phyloP scores from a whole-genome alignment of 1,284 basidiomycete species.

The Veloboletus limbatus region DNA sequence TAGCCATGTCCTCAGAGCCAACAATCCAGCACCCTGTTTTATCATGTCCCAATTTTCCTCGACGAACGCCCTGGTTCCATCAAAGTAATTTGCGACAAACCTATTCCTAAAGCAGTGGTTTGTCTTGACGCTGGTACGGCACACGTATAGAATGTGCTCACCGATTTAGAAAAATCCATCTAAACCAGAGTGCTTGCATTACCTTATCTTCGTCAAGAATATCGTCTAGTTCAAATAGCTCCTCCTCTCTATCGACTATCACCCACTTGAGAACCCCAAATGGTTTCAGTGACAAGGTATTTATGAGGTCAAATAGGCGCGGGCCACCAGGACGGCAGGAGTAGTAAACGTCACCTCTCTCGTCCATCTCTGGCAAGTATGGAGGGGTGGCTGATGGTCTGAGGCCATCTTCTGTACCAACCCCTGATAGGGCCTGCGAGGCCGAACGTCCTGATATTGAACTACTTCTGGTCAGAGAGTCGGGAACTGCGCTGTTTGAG shows the following conservation, averaged over 20 bases:
- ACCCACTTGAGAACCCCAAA: conserved; percentile 67
- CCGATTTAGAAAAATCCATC: conserved; percentile 70
- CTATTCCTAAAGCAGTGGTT: conserved; percentile 34
- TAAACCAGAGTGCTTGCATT: conserved; percentile 69
- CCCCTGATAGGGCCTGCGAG: conserved; percentile 25
- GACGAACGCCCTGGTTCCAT: conserved; percentile 53
- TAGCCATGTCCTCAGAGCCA: conserved; percentile 58
- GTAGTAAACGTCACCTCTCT: conserved; percentile 47
- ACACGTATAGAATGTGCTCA: conserved; percentile 25
- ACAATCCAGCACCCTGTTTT: conserved; percentile 63
- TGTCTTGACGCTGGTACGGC: background rate
- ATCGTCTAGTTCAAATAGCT: conserved; percentile 65
- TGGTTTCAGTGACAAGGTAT: conserved; percentile 51
- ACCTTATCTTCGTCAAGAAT: conserved; percentile 71
- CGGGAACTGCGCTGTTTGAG: conserved; percentile 5
- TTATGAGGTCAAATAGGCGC: conserved; percentile 60
- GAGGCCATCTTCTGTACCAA: conserved; percentile 39
- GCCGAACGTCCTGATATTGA: conserved; percentile 14
- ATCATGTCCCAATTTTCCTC: conserved; percentile 62
- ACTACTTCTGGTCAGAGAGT: conserved; percentile 7
- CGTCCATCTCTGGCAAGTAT: conserved; percentile 47
- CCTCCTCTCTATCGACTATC: conserved; percentile 67
- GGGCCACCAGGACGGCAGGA: conserved; percentile 66
- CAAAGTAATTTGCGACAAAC: conserved; percentile 55
- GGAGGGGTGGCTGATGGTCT: conserved; percentile 53